Conservation (phyloP, 352 stramenopile genomes). For the Thalassiosira exigua region DNA sequence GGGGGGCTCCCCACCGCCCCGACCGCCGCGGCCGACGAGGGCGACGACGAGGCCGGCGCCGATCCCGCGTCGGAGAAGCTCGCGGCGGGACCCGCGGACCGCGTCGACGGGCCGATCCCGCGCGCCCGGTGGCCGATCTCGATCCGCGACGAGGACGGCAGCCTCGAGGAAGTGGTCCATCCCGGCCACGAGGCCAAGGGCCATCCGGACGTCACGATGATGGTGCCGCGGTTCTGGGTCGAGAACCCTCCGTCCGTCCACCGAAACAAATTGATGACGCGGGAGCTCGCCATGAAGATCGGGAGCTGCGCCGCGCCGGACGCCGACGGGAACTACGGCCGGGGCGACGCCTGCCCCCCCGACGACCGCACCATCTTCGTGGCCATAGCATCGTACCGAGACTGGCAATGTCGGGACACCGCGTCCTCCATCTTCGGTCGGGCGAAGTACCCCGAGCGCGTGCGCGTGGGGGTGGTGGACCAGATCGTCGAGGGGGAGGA, state of each 20-base stretch:
- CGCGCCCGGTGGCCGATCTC: slow-evolving; percentile 67
- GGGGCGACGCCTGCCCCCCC: slow-evolving; percentile 68
- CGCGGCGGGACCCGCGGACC: too few relatives aligned
- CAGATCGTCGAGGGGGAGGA: slow-evolving; percentile 84
- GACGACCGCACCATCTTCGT: slow-evolving; percentile 84
- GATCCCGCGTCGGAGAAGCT: too few relatives aligned
- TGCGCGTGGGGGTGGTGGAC: slow-evolving; percentile 82
- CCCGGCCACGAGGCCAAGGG: slow-evolving; percentile 61
- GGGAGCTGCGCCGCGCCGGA: slow-evolving; percentile 73
- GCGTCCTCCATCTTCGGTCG: slow-evolving; percentile 78
- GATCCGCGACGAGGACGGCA: slow-evolving; percentile 62
- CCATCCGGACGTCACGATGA: slow-evolving; percentile 64
- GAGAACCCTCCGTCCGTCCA: slow-evolving; percentile 60
- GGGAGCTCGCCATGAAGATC: slow-evolving; percentile 74
- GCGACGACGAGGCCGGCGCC: not conserved
- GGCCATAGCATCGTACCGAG: slow-evolving; percentile 85
- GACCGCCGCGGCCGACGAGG: not conserved
- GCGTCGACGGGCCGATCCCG: slow-evolving; percentile 40
- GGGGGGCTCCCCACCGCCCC: slow-evolving; percentile 4
- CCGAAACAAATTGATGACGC: slow-evolving; percentile 68
- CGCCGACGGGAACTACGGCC: slow-evolving; percentile 54
- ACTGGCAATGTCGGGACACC: slow-evolving; percentile 85
- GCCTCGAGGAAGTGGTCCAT: slow-evolving; percentile 72
- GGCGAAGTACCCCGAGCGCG: slow-evolving; percentile 71
- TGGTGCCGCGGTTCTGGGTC: slow-evolving; percentile 75